Conservation (phyloP, 495 filamentous ascomycete species). For the Neurospora sp. region DNA sequence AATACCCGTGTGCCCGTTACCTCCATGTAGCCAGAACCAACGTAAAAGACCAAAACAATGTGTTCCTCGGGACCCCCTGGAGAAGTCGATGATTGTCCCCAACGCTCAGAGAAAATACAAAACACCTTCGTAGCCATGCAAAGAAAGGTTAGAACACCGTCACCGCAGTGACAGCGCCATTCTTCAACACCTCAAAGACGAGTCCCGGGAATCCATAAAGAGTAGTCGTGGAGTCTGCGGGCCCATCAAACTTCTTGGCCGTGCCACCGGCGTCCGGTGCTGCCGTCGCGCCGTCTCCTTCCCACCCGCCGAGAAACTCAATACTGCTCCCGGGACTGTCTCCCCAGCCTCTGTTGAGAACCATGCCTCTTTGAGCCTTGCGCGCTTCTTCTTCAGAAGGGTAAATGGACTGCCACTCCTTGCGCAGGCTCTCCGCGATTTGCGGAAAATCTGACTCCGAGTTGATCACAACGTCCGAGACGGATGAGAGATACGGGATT, state of each 20-base stretch:
- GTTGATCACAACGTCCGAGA: slow-evolving; percentile 31
- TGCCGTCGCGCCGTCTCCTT: slow-evolving; percentile 49
- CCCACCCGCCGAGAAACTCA: slow-evolving; percentile 83
- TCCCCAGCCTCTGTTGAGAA: slow-evolving; percentile 80
- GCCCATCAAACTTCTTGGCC: slow-evolving; percentile 24
- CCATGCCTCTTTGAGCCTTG: slow-evolving; percentile 65
- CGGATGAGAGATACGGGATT: slow-evolving; percentile 46
- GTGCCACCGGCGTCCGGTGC: slow-evolving; percentile 21
- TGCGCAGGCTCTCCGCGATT: slow-evolving; percentile 53
- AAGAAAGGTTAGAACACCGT: slow-evolving; percentile 49
- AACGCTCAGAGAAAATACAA: neutral
- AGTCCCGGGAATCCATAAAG: slow-evolving; percentile 89
- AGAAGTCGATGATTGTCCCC: neutral
- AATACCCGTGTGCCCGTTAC: neutral
- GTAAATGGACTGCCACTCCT: slow-evolving; percentile 63
- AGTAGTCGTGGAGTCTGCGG: slow-evolving; percentile 69
- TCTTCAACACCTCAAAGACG: slow-evolving; percentile 92
- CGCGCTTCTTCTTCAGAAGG: slow-evolving; percentile 49
- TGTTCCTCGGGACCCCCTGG: neutral
- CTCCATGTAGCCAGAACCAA: neutral
- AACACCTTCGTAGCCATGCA: neutral
- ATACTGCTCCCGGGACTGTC: slow-evolving; percentile 86
- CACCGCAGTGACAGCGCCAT: slow-evolving; percentile 75
- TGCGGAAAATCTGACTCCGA: slow-evolving; percentile 73
- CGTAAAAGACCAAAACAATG: neutral